A percentile compares a stretch with the other conserved stretches of the same genome.
Conservation (phyloP, 257 asterid genomes). For the Thymus quinquecostatus region DNA sequence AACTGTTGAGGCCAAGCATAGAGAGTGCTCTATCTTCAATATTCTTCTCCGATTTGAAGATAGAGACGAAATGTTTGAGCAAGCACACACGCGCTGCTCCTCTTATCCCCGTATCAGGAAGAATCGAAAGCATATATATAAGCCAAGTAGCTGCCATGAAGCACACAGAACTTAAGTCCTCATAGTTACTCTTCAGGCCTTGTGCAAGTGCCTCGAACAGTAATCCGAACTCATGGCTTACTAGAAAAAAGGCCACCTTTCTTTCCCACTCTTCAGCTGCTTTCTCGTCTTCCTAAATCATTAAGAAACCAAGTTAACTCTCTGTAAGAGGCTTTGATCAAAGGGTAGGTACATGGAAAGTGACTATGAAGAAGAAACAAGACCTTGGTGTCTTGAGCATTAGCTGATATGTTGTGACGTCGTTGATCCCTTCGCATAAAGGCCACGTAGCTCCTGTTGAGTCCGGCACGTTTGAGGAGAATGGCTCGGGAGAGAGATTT, state of each 20-base stretch:
- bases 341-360: no score
- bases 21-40: conserved; percentile 66
- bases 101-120: conserved; percentile 79
- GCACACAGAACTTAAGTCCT: conserved; percentile 68
- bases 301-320: no score
- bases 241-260: conserved; percentile 65
- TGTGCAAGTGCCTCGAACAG: conserved; percentile 79
- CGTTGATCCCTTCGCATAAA: conserved; percentile 54
- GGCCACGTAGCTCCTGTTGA: conserved; percentile 49
- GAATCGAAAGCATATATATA: conserved; percentile 62
- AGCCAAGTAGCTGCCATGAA: conserved; percentile 82
- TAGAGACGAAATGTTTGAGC: conserved; percentile 62
- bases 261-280: conserved; percentile 75
- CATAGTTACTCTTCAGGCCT: conserved; percentile 56
- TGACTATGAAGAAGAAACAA: no score
- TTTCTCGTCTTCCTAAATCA: conserved; percentile 62
- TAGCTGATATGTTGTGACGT: conserved; percentile 40
- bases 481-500: conserved; percentile 65
- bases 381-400: conserved; percentile 56
- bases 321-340: background rate
- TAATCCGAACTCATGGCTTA: conserved; percentile 84
- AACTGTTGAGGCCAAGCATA: conserved; percentile 80
- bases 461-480: conserved; percentile 73
- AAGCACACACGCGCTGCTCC: conserved; percentile 87
- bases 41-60: conserved; percentile 60